Base-by-base conservation (phyloP, 2,329 filamentous ascomycete species). In the Incumbomyces lentus region DNA sequence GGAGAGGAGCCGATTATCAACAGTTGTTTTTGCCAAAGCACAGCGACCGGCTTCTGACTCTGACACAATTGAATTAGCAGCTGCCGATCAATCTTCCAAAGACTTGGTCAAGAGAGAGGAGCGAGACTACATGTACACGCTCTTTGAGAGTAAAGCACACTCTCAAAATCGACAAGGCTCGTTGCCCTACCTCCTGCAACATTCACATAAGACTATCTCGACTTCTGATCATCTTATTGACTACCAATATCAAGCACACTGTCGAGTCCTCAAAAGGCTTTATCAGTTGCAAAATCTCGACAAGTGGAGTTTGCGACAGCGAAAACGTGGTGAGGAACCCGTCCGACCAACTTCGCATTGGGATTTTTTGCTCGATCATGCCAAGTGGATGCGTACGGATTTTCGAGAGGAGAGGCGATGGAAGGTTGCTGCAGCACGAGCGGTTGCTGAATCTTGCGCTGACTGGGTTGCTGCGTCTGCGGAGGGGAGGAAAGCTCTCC, bases 321-420 rank as follows among this genome's bases (percentile, higher is more conserved):
- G 89, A 36, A 86, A 93, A 60, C 83, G 88, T 47, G 85, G 81
- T 33, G 74, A 81, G 1, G 92, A 98, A 63, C 89, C 90, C 3
- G 73, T 78, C 3, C 78, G 87, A 32, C 82, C 82, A 14, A 75
- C 78, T 1, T 81, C 83, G 1, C 90, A 96, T 56, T 86, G 82
- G 77, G 92, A 98, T 65, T 75, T 90, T 44, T 64, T 96, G 46
- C 69, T 98, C 29, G 78, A 88, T 55, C 89, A 98, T 68, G 86
- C 90, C 77, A 94, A 89, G 63, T 96, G 90, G 90, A 93, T 98
- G 86, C 79, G 89, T 42, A 95, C 88, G 1, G 92, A 98, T 64
- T 96, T 95, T 59, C 78, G 84, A 43, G 86, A 95, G 64, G 92
- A 96, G 63, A 74, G 87, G 34, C 95, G 94, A 62, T 95, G 89